These are phyloP conservation scores for Pyricularia grisea DNA, from an alignment of 2,329 filamentous ascomycete genomes.

Conservation along the genomic window DNA sequence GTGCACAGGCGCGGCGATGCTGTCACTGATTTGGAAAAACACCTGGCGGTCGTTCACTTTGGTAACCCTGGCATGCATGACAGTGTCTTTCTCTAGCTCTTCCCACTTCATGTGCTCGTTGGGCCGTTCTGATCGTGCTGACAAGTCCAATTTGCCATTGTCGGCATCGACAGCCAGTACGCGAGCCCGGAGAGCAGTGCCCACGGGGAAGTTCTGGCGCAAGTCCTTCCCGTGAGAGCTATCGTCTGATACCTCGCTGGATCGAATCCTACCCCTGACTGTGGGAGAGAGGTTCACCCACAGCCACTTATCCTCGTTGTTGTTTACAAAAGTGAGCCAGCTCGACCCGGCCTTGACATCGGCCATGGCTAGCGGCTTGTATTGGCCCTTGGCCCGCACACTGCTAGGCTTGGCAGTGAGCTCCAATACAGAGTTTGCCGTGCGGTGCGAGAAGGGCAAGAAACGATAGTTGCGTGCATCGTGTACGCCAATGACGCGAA, in stretches of 20 bases:
- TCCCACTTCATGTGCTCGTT: slow-evolving; percentile 55
- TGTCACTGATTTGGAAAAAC: slow-evolving; percentile 75
- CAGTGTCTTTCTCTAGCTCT: slow-evolving; percentile 66
- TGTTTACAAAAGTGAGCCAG: slow-evolving; percentile 84
- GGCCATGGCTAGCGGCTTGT: slow-evolving; percentile 54
- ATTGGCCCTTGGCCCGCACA: slow-evolving; percentile 31
- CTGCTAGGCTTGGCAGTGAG: slow-evolving; percentile 71
- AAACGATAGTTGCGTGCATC: slow-evolving; percentile 87
- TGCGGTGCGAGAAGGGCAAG: slow-evolving; percentile 80
- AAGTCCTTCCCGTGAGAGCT: slow-evolving; percentile 69
- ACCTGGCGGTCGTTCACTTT: slow-evolving; percentile 78
- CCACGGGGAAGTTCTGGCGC: slow-evolving; percentile 72
- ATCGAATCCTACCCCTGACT: slow-evolving; percentile 72
- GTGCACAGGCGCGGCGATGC: slow-evolving; percentile 69
- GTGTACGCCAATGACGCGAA: slow-evolving; percentile 77
- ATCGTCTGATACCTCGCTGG: slow-evolving; percentile 82
- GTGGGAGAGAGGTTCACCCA: slow-evolving; percentile 90
- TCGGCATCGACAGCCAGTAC: slow-evolving; percentile 65
- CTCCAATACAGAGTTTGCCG: slow-evolving; percentile 75
- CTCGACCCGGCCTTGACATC: slow-evolving; percentile 63
- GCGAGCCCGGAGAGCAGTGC: slow-evolving; percentile 75
- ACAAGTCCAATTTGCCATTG: slow-evolving; percentile 72
- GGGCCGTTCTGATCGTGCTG: slow-evolving; percentile 54
- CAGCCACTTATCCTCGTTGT: slow-evolving; percentile 65
- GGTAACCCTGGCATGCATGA: slow-evolving; percentile 75